These are phyloP conservation scores for Auricularia auricula-judae DNA, from an alignment of 768 basidiomycete species.

Conservation along the genomic window DNA sequence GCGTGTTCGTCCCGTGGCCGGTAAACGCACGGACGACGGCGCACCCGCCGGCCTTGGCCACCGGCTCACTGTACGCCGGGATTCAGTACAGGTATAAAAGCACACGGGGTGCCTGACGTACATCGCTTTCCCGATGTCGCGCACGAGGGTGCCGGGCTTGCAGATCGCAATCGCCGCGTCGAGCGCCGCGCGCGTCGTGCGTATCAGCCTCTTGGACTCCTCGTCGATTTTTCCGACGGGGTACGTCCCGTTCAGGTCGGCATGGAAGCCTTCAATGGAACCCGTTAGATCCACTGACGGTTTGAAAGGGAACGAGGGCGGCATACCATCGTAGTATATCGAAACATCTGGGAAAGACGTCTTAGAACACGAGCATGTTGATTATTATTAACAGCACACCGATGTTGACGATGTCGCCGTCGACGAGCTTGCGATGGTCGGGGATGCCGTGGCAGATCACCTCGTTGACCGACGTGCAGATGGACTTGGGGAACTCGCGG, in stretches of 20 bases:
- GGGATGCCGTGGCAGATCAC: conserved; percentile 97
- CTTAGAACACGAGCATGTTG: not conserved
- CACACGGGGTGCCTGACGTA: conserved; percentile 25
- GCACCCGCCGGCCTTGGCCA: conserved; percentile 75
- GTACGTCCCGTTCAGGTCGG: conserved; percentile 90
- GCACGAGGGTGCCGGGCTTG: conserved; percentile 86
- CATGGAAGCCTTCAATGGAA: conserved; percentile 55
- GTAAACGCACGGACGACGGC: conserved; percentile 87
- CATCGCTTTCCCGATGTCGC: conserved; percentile 83
- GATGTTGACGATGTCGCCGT: conserved; percentile 96
- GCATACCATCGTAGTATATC: conserved; percentile 61
- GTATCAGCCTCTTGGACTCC: conserved; percentile 75
- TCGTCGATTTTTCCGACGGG: conserved; percentile 81
- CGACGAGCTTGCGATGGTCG: conserved; percentile 67
- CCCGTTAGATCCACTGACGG: no score
- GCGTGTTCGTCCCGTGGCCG: conserved; percentile 78
- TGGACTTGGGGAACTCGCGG: conserved; percentile 83
- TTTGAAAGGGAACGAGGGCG: no score
- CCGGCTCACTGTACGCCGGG: conserved; percentile 49
- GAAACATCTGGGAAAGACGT: conserved; percentile 47
- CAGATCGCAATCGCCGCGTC: conserved; percentile 87
- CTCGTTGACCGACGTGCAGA: conserved; percentile 97
- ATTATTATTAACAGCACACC: conserved; percentile 33
- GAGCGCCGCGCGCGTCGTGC: conserved; percentile 68
- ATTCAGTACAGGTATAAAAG: not conserved